Evolutionary conservation across 306 rosid species (phyloP).

Genomic region (Cicer cuneatum): DNA sequence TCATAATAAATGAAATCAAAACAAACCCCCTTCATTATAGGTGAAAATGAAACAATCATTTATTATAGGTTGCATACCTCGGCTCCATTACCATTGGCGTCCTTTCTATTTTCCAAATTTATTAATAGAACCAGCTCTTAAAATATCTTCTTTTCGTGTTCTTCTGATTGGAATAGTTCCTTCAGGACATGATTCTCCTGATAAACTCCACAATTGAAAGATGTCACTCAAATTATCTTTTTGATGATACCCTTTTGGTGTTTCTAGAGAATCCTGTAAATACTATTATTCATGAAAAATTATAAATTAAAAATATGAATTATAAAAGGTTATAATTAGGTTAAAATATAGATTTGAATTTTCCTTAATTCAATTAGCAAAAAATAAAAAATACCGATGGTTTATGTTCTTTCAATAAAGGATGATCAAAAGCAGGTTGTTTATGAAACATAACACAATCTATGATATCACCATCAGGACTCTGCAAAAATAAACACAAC

Average conservation of each 20-base stretch:
- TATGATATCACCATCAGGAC: too few relatives aligned
- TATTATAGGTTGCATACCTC: constrained; percentile 60
- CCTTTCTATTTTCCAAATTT: constrained; percentile 49
- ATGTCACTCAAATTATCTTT: constrained; percentile 47
- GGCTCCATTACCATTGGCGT: constrained; percentile 67
- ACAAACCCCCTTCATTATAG: too few relatives aligned
- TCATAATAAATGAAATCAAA: too few relatives aligned
- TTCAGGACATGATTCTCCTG: constrained; percentile 77
- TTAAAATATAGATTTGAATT: constrained; percentile 12
- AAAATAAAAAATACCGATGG: neutral
- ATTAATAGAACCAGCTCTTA: constrained; percentile 68
- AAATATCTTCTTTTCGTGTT: constrained; percentile 71
- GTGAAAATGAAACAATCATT: too few relatives aligned
- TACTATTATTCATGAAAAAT: neutral
- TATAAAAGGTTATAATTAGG: neutral
- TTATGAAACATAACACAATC: too few relatives aligned
- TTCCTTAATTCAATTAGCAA: neutral
- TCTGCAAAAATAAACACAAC: neutral
- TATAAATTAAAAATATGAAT: neutral
- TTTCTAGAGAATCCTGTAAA: constrained; percentile 71
- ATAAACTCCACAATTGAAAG: constrained; percentile 71
- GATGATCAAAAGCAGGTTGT: too few relatives aligned
- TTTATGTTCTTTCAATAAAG: too few relatives aligned
- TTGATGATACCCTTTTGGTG: constrained; percentile 55
- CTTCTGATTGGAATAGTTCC: constrained; percentile 89